These are phyloP conservation scores for Phytopythium helicoides DNA, from an alignment of 352 stramenopile species.

Conservation along the genomic window DNA sequence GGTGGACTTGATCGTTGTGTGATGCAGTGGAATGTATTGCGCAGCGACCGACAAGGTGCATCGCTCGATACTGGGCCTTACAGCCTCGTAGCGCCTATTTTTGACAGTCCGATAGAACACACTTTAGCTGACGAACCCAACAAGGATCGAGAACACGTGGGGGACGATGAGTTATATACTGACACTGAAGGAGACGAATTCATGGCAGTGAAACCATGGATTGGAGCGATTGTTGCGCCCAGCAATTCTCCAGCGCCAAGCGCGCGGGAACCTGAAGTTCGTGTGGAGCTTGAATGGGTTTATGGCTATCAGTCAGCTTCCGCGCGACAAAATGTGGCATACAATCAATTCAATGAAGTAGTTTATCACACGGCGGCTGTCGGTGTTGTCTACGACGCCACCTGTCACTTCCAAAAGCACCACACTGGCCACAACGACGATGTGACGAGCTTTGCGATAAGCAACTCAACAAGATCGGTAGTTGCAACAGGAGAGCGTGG, in stretches of 20 bases:
- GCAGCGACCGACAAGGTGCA: constrained; percentile 20
- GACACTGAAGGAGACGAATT: constrained; percentile 77
- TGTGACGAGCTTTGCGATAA: constrained; percentile 81
- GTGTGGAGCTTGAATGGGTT: constrained; percentile 79
- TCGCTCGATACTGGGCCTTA: not conserved
- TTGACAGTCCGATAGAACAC: constrained; percentile 12
- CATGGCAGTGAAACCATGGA: constrained; percentile 89
- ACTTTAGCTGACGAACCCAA: constrained; percentile 7
- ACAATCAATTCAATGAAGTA: constrained; percentile 70
- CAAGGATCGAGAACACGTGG: constrained; percentile 11
- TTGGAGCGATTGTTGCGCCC: constrained; percentile 77
- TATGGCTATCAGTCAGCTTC: constrained; percentile 79
- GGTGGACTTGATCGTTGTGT: constrained; percentile 87
- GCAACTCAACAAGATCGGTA: constrained; percentile 50
- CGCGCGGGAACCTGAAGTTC: constrained; percentile 53
- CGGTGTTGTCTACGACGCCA: constrained; percentile 76
- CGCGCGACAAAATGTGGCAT: constrained; percentile 76
- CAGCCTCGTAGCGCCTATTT: not conserved
- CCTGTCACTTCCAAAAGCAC: constrained; percentile 76
- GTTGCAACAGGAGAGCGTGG: constrained; percentile 86
- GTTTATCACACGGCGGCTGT: constrained; percentile 89
- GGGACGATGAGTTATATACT: constrained; percentile 9
- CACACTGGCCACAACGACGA: constrained; percentile 85
- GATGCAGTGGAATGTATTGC: constrained; percentile 86
- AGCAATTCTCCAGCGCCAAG: constrained; percentile 69